Base-by-base conservation (phyloP, 441 rosid species). In the Euphorbia celastroides region DNA sequence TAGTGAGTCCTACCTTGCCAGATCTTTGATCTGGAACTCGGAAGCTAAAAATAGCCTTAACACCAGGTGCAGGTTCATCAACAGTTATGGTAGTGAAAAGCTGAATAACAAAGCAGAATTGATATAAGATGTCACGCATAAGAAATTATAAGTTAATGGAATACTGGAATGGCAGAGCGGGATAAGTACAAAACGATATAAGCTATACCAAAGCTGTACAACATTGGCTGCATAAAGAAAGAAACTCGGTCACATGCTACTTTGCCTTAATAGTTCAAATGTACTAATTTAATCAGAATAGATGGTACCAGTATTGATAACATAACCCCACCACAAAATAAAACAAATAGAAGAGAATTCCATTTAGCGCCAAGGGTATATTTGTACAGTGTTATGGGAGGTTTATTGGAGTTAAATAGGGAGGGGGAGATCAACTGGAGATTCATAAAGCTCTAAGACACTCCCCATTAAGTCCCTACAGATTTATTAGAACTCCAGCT, bases 11-110 rank as follows among this genome's bases (percentile, higher is more conserved):
- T 73, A 89, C 97, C 93, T 91, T 92, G 74, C 96, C 93, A 57
- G 97, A 93, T 77, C 96, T 85, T 65, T 88, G 96, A 79, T 93
- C 96, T 61, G 97, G 99, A 51, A 79, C 81, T 73, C 69, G 88
- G 84, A 85, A 86, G 81, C 84, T 84, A 56, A 91, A 74, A 69
- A 89, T 89, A 30, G 96, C 36, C 83, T 84, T 93, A 79, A 88
- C 70, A 50, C 99, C 97, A 55, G 96, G 99, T 51, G 87, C 84
- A 77, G 92, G 85, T 78, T 93, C 92, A 79, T 91, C 87, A 68
- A 91, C 69, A 0, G 93, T 91, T 5, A 89, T 77, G 42, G 96
- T 93, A 61, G 96, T 78, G 36, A 82, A 66, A 44, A 93, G 86
- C 99, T 93, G 84, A 64, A 63, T 20, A 67, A 27, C 66, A 31